Percentiles rank a stretch among this genome's conserved stretches.
Evolutionary conservation across 139 green algal genomes (phyloP).

Genomic region (Chlamydomonas applanata): DNA sequence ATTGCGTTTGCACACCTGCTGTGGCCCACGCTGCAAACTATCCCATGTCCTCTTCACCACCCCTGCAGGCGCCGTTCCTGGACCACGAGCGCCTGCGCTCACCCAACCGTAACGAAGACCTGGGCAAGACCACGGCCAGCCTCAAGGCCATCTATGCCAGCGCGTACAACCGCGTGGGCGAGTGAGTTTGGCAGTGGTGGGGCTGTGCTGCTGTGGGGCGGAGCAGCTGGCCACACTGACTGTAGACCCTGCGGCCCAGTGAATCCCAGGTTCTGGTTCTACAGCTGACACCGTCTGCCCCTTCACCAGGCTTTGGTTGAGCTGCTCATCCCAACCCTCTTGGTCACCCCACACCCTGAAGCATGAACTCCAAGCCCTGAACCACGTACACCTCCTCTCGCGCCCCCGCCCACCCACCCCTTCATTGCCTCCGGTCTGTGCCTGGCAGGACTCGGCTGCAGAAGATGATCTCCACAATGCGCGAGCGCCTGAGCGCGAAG

Average conservation of each 20-base stretch:
- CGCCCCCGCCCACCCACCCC: background rate
- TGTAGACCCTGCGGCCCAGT: background rate
- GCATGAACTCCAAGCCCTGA: background rate
- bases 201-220: no score
- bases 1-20: no score
- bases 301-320: background rate
- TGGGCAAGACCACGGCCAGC: constrained; percentile 47
- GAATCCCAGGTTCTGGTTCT: background rate
- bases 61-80: constrained; percentile 42
- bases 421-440: background rate
- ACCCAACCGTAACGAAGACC: constrained; percentile 74
- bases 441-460: constrained; percentile 64
- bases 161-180: constrained; percentile 68
- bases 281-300: no score
- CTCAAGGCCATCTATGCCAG: constrained; percentile 63
- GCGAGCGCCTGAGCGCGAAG: constrained; percentile 74
- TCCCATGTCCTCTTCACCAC: no score
- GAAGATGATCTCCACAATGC: constrained; percentile 76
- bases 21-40: no score
- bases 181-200: constrained; percentile 45
- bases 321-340: background rate
- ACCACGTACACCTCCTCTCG: background rate
- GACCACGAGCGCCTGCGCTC: constrained; percentile 51
- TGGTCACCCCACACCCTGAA: background rate
- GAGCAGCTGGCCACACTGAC: background rate